These are phyloP conservation scores for Pleurotus pulmonarius DNA, from an alignment of 768 basidiomycete species.

Conservation along the genomic window DNA sequence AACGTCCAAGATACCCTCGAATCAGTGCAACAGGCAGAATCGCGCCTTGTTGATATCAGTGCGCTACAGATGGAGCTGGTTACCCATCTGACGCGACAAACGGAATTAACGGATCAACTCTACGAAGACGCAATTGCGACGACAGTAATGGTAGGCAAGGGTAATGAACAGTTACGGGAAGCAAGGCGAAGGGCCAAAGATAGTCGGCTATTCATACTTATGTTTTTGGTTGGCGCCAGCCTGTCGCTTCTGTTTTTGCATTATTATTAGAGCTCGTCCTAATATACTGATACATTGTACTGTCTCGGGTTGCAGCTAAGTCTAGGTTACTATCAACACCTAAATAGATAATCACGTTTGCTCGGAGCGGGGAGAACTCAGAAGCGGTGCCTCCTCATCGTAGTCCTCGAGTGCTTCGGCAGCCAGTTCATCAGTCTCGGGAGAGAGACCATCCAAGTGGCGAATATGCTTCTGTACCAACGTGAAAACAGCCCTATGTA, in stretches of 20 bases:
- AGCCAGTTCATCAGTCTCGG: conserved; percentile 50
- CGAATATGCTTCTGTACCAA: conserved; percentile 60
- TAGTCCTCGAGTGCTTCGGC: conserved; percentile 58
- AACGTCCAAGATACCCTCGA: conserved; percentile 83
- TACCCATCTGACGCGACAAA: conserved; percentile 82
- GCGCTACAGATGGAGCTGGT: conserved; percentile 91
- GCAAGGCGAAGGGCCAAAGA: conserved; percentile 86
- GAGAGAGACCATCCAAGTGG: conserved; percentile 42
- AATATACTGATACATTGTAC: conserved; percentile 9
- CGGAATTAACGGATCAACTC: conserved; percentile 88
- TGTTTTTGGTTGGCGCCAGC: conserved; percentile 91
- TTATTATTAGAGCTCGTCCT: conserved; percentile 56
- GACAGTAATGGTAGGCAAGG: conserved; percentile 81
- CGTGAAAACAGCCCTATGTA: conserved; percentile 60
- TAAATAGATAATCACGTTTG: not conserved
- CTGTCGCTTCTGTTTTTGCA: conserved; percentile 91
- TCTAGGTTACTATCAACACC: not conserved
- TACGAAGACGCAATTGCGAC: conserved; percentile 93
- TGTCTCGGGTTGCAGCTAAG: conserved; percentile 8
- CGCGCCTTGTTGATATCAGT: conserved; percentile 88
- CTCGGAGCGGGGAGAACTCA: conserved; percentile 20
- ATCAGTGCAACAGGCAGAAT: conserved; percentile 89
- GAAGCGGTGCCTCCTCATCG: conserved; percentile 58
- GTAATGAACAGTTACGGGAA: conserved; percentile 87
- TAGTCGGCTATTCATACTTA: conserved; percentile 81